phyloP scores from a whole-genome alignment of 73 alveolate genomes.

The Blepharisma stoltei region DNA sequence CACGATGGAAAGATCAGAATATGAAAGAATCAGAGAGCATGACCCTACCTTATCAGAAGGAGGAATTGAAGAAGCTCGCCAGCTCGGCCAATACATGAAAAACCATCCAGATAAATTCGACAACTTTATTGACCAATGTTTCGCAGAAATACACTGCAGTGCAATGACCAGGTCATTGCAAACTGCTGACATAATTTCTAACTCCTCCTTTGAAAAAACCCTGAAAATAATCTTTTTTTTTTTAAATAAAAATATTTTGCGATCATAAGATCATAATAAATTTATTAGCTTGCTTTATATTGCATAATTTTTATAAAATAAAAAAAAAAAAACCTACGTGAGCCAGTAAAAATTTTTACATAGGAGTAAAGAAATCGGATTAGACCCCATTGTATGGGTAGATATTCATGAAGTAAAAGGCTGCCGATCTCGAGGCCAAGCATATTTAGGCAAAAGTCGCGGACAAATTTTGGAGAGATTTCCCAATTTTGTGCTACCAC shows the following conservation, averaged over 20 bases:
- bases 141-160: slow-evolving; percentile 6
- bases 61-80: slow-evolving; percentile 5
- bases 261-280: too few species aligned
- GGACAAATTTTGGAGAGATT: neutral
- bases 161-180: slow-evolving; percentile 8
- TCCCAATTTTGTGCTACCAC: slow-evolving; percentile 3
- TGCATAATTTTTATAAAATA: too few species aligned
- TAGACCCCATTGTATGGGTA: slow-evolving; percentile 12
- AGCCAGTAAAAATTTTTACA: too few species aligned
- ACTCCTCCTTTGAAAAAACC: too few species aligned
- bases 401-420: slow-evolving; percentile 13
- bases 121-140: neutral
- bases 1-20: neutral
- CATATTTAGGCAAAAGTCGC: neutral
- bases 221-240: too few species aligned
- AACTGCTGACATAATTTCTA: neutral
- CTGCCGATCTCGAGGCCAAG: neutral
- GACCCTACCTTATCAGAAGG: slow-evolving; percentile 1
- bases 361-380: neutral
- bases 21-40: slow-evolving; percentile 14
- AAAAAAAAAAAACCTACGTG: too few species aligned
- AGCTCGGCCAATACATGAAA: slow-evolving; percentile 3
- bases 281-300: too few species aligned
- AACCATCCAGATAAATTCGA: neutral
- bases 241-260: too few species aligned